These are phyloP conservation scores for Ascobolus immersus DNA, from an alignment of 495 filamentous ascomycete species.

Conservation along the genomic window DNA sequence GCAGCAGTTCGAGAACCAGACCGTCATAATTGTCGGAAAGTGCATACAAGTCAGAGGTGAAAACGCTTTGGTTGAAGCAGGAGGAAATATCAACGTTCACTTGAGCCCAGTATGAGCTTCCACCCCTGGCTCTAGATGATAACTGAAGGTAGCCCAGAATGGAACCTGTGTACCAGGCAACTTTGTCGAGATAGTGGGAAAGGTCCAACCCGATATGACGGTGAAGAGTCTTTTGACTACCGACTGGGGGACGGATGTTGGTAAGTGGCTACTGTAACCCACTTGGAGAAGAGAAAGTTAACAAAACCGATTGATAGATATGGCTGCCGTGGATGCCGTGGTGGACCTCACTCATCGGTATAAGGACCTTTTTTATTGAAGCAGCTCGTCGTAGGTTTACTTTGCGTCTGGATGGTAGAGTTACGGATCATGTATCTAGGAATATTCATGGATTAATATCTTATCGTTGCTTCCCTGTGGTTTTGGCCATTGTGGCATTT, in stretches of 20 bases:
- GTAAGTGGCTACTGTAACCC: slow-evolving; percentile 23
- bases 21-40: slow-evolving; percentile 67
- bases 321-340: slow-evolving; percentile 48
- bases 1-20: slow-evolving; percentile 39
- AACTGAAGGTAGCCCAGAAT: slow-evolving; percentile 25
- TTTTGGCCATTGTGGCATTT: no score
- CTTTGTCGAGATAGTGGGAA: slow-evolving; percentile 71
- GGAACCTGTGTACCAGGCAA: slow-evolving; percentile 53
- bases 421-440: no score
- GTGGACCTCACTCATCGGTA: slow-evolving; percentile 74
- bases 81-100: slow-evolving; percentile 43
- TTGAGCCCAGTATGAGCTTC: slow-evolving; percentile 37
- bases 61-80: slow-evolving; percentile 48
- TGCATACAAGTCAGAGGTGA: slow-evolving; percentile 59
- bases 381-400: no score
- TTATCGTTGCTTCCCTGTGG: no score
- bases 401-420: no score
- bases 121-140: background rate
- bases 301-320: slow-evolving; percentile 32
- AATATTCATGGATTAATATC: no score
- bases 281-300: background rate
- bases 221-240: slow-evolving; percentile 48
- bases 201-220: slow-evolving; percentile 56
- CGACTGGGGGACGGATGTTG: slow-evolving; percentile 52
- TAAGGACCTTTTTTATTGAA: slow-evolving; percentile 22